Base-by-base conservation (phyloP, 352 stramenopile genomes). In the Globisporangium echinulatum region DNA sequence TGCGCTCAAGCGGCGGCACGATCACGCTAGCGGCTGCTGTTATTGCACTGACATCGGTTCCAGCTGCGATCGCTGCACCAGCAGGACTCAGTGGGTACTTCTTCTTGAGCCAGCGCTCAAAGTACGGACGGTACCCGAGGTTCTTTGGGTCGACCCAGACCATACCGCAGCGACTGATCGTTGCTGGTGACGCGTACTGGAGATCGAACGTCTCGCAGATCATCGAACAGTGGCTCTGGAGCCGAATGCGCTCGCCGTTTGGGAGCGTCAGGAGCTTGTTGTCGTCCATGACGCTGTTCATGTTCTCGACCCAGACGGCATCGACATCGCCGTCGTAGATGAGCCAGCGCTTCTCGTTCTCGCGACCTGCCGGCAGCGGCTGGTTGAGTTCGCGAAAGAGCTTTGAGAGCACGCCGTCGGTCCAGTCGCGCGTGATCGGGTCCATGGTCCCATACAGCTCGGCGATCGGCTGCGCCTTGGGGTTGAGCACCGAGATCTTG, bases 261-360 rank as follows among this genome's bases (percentile, higher is more conserved):
- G 94, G 94, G 7, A 98, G 66, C 5, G 94, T 98, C 0, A 98
- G 73, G 50, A 98, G 64, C 61, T 97, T 97, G 76, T 98, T 98
- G 64, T 98, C 94, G 54, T 98, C 95, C 95, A 98, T 98, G 56
- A 98, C 95, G 25, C 87, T 97, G 75, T 98, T 98, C 94, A 98
- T 98, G 63, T 97, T 98, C 73, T 98, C 96, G 52, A 98, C 93
- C 96, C 96, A 98, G 17, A 98, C 83, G 0, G 96, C 92, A 67
- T 98, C 96, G 0, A 98, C 93, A 56, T 98, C 95, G 25, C 95
- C 95, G 60, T 98, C 94, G 69, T 96, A 98, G 43, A 98, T 89
- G 39, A 98, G 81, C 94, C 94, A 98, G 11, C 91, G 82, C 60
- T 97, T 94, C 56, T 98, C 93, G 46, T 96, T 97, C 58, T 97